Conservation (phyloP, 2,329 filamentous ascomycete species). For the Exophiala bonariae region DNA sequence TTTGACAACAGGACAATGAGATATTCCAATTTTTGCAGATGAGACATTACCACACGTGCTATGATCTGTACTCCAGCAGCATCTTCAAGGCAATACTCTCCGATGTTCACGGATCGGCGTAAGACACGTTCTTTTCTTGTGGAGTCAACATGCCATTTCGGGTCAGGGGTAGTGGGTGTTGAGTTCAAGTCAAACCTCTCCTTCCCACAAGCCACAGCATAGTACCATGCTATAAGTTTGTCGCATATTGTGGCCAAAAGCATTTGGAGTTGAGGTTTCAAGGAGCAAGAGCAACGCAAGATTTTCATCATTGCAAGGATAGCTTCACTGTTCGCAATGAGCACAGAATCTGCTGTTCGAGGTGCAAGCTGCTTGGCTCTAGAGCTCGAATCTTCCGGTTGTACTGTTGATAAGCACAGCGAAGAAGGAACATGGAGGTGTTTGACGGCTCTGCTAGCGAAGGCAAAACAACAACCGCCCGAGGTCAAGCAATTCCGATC, state of each 20-base stretch:
- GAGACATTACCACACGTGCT: background rate
- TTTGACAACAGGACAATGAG: background rate
- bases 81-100: background rate
- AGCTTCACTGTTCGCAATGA: background rate
- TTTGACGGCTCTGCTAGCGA: background rate
- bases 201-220: background rate
- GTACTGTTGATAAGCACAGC: background rate
- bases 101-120: background rate
- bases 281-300: background rate
- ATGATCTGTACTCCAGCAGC: background rate
- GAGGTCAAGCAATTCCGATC: background rate
- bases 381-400: background rate
- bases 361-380: background rate
- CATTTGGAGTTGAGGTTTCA: background rate
- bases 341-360: background rate
- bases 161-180: background rate
- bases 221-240: background rate
- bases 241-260: background rate
- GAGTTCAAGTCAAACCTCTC: background rate
- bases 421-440: background rate
- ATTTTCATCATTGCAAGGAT: background rate
- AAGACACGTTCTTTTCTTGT: background rate
- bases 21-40: background rate
- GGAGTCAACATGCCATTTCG: background rate
- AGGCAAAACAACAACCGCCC: background rate